These are phyloP conservation scores for Truncatella angustata DNA, from an alignment of 2,329 filamentous ascomycete species.

Conservation along the genomic window DNA sequence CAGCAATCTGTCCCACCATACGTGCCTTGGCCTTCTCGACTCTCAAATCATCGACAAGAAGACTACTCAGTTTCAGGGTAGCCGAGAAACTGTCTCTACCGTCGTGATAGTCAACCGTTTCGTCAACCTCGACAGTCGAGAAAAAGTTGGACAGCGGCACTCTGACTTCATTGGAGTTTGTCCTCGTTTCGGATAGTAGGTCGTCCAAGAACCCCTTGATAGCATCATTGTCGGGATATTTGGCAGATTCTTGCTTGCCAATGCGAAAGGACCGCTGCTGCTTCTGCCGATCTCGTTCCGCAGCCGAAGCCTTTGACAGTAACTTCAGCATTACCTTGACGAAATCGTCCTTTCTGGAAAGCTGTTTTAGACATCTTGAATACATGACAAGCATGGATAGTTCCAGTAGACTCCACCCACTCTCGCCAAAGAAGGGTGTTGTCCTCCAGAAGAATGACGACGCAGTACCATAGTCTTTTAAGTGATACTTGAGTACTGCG, in stretches of 20 bases:
- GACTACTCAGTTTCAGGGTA: constrained; percentile 64
- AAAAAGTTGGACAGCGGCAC: constrained; percentile 75
- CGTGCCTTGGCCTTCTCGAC: constrained; percentile 65
- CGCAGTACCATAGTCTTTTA: constrained; percentile 71
- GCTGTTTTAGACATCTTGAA: constrained; percentile 73
- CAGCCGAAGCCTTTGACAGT: constrained; percentile 62
- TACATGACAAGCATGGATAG: constrained; percentile 85
- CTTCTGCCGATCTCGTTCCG: constrained; percentile 48
- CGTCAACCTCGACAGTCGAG: constrained; percentile 64
- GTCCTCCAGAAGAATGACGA: constrained; percentile 76
- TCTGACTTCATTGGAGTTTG: constrained; percentile 56
- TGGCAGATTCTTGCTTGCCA: constrained; percentile 30
- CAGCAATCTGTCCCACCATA: constrained; percentile 54
- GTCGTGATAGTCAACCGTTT: constrained; percentile 66
- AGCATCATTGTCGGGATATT: constrained; percentile 30
- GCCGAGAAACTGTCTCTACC: constrained; percentile 74
- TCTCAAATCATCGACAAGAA: constrained; percentile 68
- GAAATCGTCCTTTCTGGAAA: constrained; percentile 76
- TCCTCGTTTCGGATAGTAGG: constrained; percentile 43
- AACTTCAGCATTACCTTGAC: constrained; percentile 73
- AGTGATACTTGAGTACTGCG: constrained; percentile 76
- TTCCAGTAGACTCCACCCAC: constrained; percentile 77
- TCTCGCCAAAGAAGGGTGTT: constrained; percentile 74
- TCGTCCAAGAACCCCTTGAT: constrained; percentile 49
- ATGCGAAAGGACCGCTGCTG: constrained; percentile 34